Percentiles rank a stretch among this genome's conserved stretches.
Evolutionary conservation across 768 basidiomycete genomes (phyloP).

Genomic region (Mycena olivaceomarginata): DNA sequence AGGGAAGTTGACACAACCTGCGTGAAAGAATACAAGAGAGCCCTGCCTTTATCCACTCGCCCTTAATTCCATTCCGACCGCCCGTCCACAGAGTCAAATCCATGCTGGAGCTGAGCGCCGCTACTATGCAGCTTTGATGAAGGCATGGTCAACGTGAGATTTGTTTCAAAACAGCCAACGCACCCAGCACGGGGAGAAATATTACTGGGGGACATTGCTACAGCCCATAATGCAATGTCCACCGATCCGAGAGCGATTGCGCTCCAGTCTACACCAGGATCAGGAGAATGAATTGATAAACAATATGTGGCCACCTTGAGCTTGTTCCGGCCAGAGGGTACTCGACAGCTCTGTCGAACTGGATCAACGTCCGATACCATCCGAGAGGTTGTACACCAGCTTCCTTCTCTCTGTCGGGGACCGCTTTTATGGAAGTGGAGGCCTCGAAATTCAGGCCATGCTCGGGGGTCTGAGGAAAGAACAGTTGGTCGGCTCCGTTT

Average conservation of each 20-base stretch:
- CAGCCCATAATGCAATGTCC: conserved; percentile 75
- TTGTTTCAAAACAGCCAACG: conserved; percentile 33
- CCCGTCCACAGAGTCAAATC: conserved; percentile 84
- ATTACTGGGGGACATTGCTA: conserved; percentile 82
- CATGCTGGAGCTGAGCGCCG: conserved; percentile 83
- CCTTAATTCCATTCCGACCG: conserved; percentile 79
- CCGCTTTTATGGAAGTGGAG: conserved; percentile 69
- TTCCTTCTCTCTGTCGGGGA: conserved; percentile 52
- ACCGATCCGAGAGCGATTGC: conserved; percentile 82
- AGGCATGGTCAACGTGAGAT: neutral
- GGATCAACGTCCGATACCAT: conserved; percentile 87
- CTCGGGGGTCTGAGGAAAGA: conserved; percentile 78
- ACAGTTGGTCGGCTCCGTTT: neutral
- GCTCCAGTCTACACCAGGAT: conserved; percentile 74
- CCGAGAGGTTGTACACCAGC: conserved; percentile 63
- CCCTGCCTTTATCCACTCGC: conserved; percentile 81
- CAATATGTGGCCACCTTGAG: conserved; percentile 60
- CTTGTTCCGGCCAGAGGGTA: conserved; percentile 69
- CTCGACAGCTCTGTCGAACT: conserved; percentile 67
- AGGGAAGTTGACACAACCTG: conserved; percentile 12
- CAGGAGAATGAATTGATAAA: neutral
- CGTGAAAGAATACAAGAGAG: neutral
- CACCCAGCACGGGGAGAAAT: conserved; percentile 78
- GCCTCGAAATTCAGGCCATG: conserved; percentile 81
- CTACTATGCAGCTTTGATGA: conserved; percentile 76